These are phyloP conservation scores for Lentinula lateritia DNA, from an alignment of 768 basidiomycete genomes.

Conservation along the genomic window DNA sequence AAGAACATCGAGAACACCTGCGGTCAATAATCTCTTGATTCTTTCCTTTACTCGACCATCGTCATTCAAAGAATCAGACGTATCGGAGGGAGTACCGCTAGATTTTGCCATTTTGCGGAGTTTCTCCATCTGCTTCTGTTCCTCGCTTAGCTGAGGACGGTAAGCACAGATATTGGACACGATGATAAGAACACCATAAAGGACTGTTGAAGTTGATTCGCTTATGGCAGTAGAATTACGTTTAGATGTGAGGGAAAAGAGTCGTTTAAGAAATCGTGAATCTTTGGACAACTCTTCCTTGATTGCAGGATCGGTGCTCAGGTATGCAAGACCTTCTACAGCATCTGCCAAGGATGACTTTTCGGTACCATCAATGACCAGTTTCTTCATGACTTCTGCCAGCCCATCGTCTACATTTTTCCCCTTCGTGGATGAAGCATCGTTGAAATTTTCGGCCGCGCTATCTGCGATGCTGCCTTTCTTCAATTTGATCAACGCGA, in stretches of 20 bases:
- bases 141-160: slow-evolving; percentile 66
- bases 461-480: slow-evolving; percentile 48
- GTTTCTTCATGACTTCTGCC: slow-evolving; percentile 49
- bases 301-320: slow-evolving; percentile 56
- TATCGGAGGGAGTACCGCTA: slow-evolving; percentile 21
- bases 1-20: slow-evolving; percentile 63
- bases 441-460: slow-evolving; percentile 18
- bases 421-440: slow-evolving; percentile 7
- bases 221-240: slow-evolving; percentile 29
- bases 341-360: slow-evolving; percentile 50
- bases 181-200: slow-evolving; percentile 77
- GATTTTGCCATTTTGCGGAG: slow-evolving; percentile 68
- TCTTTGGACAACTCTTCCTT: slow-evolving; percentile 60
- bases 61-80: slow-evolving; percentile 46
- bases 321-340: slow-evolving; percentile 83
- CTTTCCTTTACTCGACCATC: slow-evolving; percentile 61
- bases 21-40: slow-evolving; percentile 48
- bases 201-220: slow-evolving; percentile 42
- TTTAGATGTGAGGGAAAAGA: slow-evolving; percentile 53
- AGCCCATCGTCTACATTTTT: slow-evolving; percentile 37
- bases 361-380: slow-evolving; percentile 39
- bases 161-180: slow-evolving; percentile 71
- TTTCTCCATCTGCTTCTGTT: slow-evolving; percentile 79
- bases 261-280: slow-evolving; percentile 44
- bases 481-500: slow-evolving; percentile 75